phyloP scores from a whole-genome alignment of 1,139 yeast genomes.

The Pichia sp. region DNA sequence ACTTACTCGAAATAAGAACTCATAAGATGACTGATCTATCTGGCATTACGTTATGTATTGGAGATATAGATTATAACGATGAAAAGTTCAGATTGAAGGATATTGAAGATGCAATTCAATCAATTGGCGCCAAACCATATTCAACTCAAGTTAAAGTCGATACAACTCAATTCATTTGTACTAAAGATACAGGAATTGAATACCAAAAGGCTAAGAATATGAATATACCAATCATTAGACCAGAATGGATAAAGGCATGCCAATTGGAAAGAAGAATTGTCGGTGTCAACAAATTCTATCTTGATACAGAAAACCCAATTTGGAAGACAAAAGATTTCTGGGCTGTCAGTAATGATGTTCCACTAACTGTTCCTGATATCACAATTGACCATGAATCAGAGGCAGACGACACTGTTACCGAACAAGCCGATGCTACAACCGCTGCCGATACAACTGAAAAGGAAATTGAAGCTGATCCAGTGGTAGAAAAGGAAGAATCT shows the following conservation, averaged over 20 bases:
- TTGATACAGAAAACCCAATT: slow-evolving; percentile 41
- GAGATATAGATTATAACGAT: slow-evolving; percentile 61
- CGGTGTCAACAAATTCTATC: slow-evolving; percentile 85
- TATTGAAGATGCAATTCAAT: slow-evolving; percentile 57
- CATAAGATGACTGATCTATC: slow-evolving; percentile 96
- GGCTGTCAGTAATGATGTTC: slow-evolving; percentile 18
- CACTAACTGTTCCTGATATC: slow-evolving; percentile 1
- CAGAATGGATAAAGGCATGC: slow-evolving; percentile 97
- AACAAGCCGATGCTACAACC: not conserved
- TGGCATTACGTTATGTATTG: slow-evolving; percentile 91
- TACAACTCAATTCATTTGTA: slow-evolving; percentile 91
- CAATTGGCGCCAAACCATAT: slow-evolving; percentile 83
- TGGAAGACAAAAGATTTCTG: slow-evolving; percentile 35
- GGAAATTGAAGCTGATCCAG: not conserved
- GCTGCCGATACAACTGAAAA: not conserved
- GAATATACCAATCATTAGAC: slow-evolving; percentile 93
- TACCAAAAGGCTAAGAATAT: slow-evolving; percentile 77
- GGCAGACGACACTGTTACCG: slow-evolving; percentile 4
- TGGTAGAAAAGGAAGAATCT: slow-evolving; percentile 4
- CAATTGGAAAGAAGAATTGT: slow-evolving; percentile 86
- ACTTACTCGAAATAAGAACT: slow-evolving; percentile 68
- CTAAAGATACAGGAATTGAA: slow-evolving; percentile 47
- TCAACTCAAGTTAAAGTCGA: slow-evolving; percentile 78
- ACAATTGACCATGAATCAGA: slow-evolving; percentile 5
- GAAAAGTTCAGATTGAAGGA: slow-evolving; percentile 59